These are phyloP conservation scores for Ophiostoma sp. DNA, from an alignment of 2,329 filamentous ascomycete genomes.

Conservation along the genomic window DNA sequence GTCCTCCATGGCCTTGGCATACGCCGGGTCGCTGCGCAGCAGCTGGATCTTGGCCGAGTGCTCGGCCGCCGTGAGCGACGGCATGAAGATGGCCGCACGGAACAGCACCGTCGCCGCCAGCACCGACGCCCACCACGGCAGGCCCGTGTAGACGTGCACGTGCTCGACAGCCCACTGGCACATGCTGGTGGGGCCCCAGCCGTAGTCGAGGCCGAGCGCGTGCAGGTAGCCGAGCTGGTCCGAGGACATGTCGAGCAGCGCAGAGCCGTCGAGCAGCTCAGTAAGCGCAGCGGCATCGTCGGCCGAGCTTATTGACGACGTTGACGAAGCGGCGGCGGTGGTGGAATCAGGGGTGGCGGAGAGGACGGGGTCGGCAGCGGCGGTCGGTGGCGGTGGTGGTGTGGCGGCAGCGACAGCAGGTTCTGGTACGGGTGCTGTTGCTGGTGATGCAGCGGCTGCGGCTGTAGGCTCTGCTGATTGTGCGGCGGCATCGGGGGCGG, in stretches of 20 bases:
- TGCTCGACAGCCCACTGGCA: slow-evolving; percentile 78
- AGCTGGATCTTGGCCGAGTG: slow-evolving; percentile 54
- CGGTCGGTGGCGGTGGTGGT: slow-evolving; percentile 26
- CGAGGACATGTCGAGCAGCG: slow-evolving; percentile 54
- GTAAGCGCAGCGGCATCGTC: slow-evolving; percentile 18
- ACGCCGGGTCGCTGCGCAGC: slow-evolving; percentile 42
- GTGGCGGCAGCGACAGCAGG: slow-evolving; percentile 26
- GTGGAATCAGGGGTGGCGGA: slow-evolving; percentile 24
- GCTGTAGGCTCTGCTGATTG: slow-evolving; percentile 22
- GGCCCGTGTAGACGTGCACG: slow-evolving; percentile 66
- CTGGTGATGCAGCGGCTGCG: slow-evolving; percentile 22
- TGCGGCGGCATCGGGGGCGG: slow-evolving; percentile 5
- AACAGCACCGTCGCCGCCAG: slow-evolving; percentile 58
- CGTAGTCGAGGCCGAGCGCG: slow-evolving; percentile 78
- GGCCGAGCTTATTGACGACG: slow-evolving; percentile 25
- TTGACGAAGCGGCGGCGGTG: slow-evolving; percentile 24
- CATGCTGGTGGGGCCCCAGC: slow-evolving; percentile 68
- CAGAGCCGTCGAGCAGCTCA: slow-evolving; percentile 34
- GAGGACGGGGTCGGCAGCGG: slow-evolving; percentile 20
- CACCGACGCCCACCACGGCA: slow-evolving; percentile 81
- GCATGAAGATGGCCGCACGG: slow-evolving; percentile 60
- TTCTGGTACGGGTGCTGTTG: slow-evolving; percentile 15
- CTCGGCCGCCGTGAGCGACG: slow-evolving; percentile 58
- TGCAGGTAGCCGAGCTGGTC: slow-evolving; percentile 79
- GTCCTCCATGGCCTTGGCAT: slow-evolving; percentile 46